Evolutionary conservation across 73 alveolate genomes (phyloP), one percentile per base, ranked within the genome.

Genomic region (Tetrahymena thermophila): DNA sequence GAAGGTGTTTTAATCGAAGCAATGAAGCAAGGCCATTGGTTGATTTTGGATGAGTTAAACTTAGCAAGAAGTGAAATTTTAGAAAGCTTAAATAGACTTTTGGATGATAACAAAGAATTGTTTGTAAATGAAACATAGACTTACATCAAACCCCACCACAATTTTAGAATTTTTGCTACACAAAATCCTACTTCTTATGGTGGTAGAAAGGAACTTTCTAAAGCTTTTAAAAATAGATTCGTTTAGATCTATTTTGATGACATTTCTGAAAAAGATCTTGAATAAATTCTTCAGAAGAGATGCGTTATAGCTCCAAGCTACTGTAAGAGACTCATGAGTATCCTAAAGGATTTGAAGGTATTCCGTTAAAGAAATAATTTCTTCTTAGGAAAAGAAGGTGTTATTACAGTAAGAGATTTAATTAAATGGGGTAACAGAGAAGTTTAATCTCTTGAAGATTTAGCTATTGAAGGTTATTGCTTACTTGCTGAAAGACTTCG

Each of bases 101-200:
- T 99, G 56, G 99, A 99, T 98, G 99, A 99, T 96, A 99, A 99
- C 97, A 97, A 99, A 93, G 99, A 99, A 96, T 97, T 99, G 35
- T 99, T 98, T 98, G 96, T 99, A 38, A 98, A 99, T 4, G 99
- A 99, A 95, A 98, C 99, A 15, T 96, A 99, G 96, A 97, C 97
- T 31, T 97, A 97, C 4, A 97, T 99, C 34, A 99, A 98, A 95
- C 99, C 99, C 0, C 99, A 99, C 95, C 98, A 97, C 85, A 98
- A 99, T 95, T 99, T 99, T 93, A 98, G 99, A 98, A 98, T 99
- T 84, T 99, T 99, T 85, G 99, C 99, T 16, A 99, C 99, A 1
- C 98, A 99, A 98, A 99, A 99, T 89, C 99, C 99, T 17, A 98
- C 99, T 13, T 50, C 97, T 85, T 99, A 99, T 96, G 99, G 99